Evolutionary conservation across 352 stramenopile species (phyloP), one percentile per base, ranked within the genome.

Genomic region (Phytophthora pseudosyringae): DNA sequence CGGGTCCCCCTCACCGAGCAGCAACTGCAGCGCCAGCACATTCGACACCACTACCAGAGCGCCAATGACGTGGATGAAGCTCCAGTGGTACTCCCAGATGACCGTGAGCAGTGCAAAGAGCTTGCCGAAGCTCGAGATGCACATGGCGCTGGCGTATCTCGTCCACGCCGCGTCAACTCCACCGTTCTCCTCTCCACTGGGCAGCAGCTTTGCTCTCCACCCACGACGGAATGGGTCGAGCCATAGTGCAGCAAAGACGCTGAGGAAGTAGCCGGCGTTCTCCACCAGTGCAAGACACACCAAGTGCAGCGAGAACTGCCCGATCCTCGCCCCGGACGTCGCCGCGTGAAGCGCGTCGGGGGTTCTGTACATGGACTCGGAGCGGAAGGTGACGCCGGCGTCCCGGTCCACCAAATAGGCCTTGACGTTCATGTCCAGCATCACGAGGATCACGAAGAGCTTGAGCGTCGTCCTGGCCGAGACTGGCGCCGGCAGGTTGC

Each of bases 81-180:
- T 92, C 86, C 86, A 93, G 62, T 94, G 74, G 69, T 89, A 93
- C 66, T 94, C 86, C 86, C 86, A 94, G 51, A 94, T 94, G 31
- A 94, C 83, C 2, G 82, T 94, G 26, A 94, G 68, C 49, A 92
- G 74, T 52, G 83, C 86, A 73, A 94, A 93, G 29, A 93, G 77
- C 59, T 94, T 94, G 36, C 83, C 86, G 59, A 94, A 94, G 69
- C 82, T 92, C 15, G 81, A 89, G 59, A 94, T 83, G 64, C 84
- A 90, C 67, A 92, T 81, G 45, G 84, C 81, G 41, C 80, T 85
- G 43, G 51, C 68, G 53, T 84, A 91, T 43, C 64, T 80, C 18
- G 67, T 58, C 44, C 76, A 64, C n/a, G 66, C 35, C 3, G 59
- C 67, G 12, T 41, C 10, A 5, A 59, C 3, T 40, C 28, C 49